Conservation (phyloP, 2,329 filamentous ascomycete species). For the Cladosporium sp. region DNA sequence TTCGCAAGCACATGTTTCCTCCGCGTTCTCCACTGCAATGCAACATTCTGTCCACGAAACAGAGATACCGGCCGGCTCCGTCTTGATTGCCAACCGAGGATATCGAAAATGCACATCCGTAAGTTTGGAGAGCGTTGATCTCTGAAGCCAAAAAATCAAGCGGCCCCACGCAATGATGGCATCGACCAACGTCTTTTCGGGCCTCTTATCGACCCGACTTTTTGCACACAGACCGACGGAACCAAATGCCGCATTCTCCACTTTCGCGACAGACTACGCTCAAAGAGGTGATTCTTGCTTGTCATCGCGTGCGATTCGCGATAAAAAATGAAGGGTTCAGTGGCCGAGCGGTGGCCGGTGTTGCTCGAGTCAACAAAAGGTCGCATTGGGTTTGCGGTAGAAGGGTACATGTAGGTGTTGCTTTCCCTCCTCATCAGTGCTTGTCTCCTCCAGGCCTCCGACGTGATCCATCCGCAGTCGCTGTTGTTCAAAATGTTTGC, state of each 20-base stretch:
- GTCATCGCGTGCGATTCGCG: neutral
- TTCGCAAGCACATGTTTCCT: neutral
- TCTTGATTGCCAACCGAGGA: neutral
- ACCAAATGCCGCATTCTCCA: no score
- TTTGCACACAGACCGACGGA: no score
- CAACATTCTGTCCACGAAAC: neutral
- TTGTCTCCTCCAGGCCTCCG: no score
- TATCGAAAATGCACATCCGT: neutral
- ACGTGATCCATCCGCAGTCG: neutral
- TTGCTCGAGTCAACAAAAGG: no score
- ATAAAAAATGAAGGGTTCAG: no score
- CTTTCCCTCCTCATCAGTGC: no score
- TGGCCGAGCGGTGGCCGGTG: no score
- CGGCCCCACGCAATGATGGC: slow-evolving; percentile 1
- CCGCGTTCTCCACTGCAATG: neutral
- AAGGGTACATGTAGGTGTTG: no score
- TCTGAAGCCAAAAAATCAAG: neutral
- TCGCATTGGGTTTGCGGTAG: no score
- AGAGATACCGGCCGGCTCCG: neutral
- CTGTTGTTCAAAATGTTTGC: slow-evolving; percentile 2
- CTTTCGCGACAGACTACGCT: no score
- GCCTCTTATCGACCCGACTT: neutral
- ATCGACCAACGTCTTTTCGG: slow-evolving; percentile 8
- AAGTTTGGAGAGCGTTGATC: no score
- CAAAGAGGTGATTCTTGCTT: no score